Evolutionary conservation across 495 filamentous ascomycete genomes (phyloP).

Genomic region (Hyaloscypha variabilis): DNA sequence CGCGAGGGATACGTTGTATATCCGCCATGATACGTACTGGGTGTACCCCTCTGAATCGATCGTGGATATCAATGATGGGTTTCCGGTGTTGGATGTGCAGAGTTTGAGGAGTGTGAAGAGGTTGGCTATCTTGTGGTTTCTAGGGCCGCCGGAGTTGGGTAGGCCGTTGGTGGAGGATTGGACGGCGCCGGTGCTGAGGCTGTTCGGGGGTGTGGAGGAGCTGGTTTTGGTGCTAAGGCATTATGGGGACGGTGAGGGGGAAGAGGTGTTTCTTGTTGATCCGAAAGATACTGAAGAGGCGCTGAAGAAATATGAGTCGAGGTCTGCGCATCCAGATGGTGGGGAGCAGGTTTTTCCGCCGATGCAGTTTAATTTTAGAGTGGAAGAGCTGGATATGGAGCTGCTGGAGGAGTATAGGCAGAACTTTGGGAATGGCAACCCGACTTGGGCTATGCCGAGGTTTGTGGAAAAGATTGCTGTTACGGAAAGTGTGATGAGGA

Average conservation of each 20-base stretch:
- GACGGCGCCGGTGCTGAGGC: neutral
- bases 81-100: neutral
- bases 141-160: neutral
- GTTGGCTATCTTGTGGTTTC: neutral
- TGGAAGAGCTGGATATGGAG: neutral
- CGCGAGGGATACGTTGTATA: constrained; percentile 3
- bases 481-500: neutral
- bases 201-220: neutral
- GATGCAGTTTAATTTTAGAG: too few relatives aligned
- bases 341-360: too few relatives aligned
- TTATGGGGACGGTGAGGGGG: too few relatives aligned
- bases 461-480: neutral
- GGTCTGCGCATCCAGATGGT: too few relatives aligned
- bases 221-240: too few relatives aligned
- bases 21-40: neutral
- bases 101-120: constrained; percentile 5
- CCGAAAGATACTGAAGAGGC: too few relatives aligned
- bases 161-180: too few relatives aligned
- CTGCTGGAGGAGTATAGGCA: neutral
- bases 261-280: too few relatives aligned
- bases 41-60: neutral
- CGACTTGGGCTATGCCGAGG: neutral
- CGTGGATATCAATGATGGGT: neutral
- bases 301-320: too few relatives aligned
- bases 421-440: neutral